Base-by-base conservation (phyloP, 2,329 filamentous ascomycete genomes). In the Colletotrichum euphorbiae region DNA sequence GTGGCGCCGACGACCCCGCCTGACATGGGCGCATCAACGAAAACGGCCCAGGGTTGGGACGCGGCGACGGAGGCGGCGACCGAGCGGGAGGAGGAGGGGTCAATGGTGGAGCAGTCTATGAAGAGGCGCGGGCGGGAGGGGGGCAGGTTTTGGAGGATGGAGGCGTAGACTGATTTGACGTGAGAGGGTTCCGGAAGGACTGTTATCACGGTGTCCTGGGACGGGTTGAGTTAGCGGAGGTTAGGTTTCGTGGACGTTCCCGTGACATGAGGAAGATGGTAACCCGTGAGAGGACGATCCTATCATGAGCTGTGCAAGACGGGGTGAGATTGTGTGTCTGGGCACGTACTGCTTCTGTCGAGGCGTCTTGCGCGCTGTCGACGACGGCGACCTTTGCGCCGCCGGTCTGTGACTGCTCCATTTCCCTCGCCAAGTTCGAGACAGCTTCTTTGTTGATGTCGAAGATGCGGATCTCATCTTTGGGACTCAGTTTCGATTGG, bases 61-160 rank as follows among this genome's bases (percentile, higher is more conserved):
- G 87, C 86, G 65, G 79, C 70, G 2, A 97, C 90, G 24, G 86
- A 85, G 69, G 89, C 84, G 21, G 94, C 93, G 5, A 98, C 91
- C 72, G 89, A 86, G 43, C 89, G 89, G 1, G 94, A 98, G 2
- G 94, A 93, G 36, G 89, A 89, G 0, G 94, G 94, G 79, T 98
- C 96, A 76, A 99, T 98, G 15, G 96, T 99, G 3, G 95, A 98
- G 79, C 92, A 95, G 79, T 99, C 96, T 76, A 99, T 96, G 79
- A 97, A 98, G 66, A 98, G 81, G 43, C 94, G 90, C 66, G 90
- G 83, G 57, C 85, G 85, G 28, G 28, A 28, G 45, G 83, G 81
- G 1, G 84, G 77, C 1, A 83, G 78, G 2, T 85, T 82, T 52
- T 87, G 84, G 50, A 97, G 83, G 76, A 98, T 94, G 62, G 90